phyloP scores from a whole-genome alignment of 202 grass and related monocot genomes.

The Elaeis oleifera region DNA sequence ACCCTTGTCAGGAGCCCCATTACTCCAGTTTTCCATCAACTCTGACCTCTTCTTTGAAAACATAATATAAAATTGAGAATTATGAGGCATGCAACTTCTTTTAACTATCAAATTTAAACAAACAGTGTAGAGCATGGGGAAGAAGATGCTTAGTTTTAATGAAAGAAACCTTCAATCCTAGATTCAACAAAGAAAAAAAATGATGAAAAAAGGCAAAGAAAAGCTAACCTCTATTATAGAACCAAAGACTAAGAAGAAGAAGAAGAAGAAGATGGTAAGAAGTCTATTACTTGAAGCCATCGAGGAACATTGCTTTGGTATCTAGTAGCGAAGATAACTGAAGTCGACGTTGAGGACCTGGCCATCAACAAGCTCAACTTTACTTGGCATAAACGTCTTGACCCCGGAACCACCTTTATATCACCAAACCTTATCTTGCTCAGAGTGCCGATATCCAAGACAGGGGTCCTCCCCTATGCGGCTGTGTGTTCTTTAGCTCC shows the following conservation, averaged over 20 bases:
- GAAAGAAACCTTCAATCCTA: slow-evolving; percentile 3
- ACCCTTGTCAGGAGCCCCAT: no score
- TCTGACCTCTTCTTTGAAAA: no score
- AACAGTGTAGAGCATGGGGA: slow-evolving; percentile 19
- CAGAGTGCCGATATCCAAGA: slow-evolving; percentile 59
- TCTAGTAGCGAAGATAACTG: slow-evolving; percentile 69
- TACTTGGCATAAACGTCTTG: slow-evolving; percentile 20
- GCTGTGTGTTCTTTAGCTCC: slow-evolving; percentile 46
- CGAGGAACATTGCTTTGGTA: slow-evolving; percentile 69
- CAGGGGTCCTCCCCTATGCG: slow-evolving; percentile 41
- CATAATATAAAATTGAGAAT: no score
- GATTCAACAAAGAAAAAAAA: neutral
- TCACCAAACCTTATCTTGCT: slow-evolving; percentile 37
- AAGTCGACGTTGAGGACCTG: slow-evolving; percentile 31
- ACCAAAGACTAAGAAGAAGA: no score
- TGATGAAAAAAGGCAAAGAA: neutral
- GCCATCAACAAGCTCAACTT: slow-evolving; percentile 57
- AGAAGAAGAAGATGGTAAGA: neutral
- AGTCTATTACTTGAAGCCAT: slow-evolving; percentile 57
- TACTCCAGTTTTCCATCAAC: no score
- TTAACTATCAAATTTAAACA: slow-evolving; percentile 26
- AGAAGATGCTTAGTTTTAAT: slow-evolving; percentile 21
- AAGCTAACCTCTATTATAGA: no score
- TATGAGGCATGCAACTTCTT: slow-evolving; percentile 10
- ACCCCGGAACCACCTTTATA: slow-evolving; percentile 60